Percentiles rank a stretch among this genome's conserved stretches.
Evolutionary conservation across 164 flowering plant species (phyloP).

Genomic region (Umbilicus rupestris): DNA sequence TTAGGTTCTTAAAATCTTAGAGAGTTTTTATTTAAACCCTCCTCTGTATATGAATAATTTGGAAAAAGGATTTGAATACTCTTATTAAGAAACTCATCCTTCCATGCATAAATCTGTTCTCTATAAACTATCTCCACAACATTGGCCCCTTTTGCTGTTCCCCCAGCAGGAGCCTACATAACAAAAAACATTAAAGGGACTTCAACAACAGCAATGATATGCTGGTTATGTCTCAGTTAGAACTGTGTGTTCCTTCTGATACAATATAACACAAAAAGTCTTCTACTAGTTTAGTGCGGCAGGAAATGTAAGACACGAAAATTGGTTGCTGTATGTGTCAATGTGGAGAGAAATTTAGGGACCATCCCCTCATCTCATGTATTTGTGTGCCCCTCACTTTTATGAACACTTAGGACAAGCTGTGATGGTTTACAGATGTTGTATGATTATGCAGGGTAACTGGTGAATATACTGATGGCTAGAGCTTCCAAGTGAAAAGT

Average conservation of each 20-base stretch:
- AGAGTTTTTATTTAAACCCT: too few relatives aligned
- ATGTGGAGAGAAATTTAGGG: neutral
- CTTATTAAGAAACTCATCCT: too few relatives aligned
- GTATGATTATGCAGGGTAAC: conserved; percentile 23
- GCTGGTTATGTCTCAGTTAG: neutral
- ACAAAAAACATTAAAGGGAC: too few relatives aligned
- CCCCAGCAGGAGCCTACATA: too few relatives aligned
- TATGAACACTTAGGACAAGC: neutral
- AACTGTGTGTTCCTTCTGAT: neutral
- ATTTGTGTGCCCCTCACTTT: neutral
- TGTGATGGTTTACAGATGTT: neutral
- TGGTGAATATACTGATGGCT: conserved; percentile 25
- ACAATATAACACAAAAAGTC: neutral
- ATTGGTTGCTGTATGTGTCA: neutral
- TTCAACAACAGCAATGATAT: neutral
- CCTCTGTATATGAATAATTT: too few relatives aligned
- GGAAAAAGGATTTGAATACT: too few relatives aligned
- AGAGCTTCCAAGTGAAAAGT: neutral
- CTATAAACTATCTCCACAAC: too few relatives aligned
- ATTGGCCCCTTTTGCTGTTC: too few relatives aligned
- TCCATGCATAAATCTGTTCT: too few relatives aligned
- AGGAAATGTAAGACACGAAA: neutral
- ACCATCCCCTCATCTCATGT: neutral
- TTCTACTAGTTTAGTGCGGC: too few relatives aligned
- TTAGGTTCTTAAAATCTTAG: too few relatives aligned